Conservation (phyloP, 192 early-diverging fungal genomes). For the Mortierella antarctica region DNA sequence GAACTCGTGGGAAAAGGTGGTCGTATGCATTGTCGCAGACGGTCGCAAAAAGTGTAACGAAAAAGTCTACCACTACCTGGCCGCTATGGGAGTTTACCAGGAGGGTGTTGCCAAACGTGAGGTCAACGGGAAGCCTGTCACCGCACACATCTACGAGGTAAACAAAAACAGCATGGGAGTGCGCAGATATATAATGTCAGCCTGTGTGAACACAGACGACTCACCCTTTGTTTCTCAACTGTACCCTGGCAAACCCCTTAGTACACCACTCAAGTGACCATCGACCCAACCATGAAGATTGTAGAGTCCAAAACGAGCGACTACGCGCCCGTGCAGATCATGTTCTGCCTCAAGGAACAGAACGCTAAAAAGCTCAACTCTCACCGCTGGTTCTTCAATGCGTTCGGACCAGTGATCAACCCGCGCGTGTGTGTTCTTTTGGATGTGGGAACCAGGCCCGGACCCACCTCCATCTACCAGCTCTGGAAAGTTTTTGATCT, state of each 20-base stretch:
- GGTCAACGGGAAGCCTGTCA: slow-evolving; percentile 76
- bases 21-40: slow-evolving; percentile 77
- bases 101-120: slow-evolving; percentile 72
- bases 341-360: slow-evolving; percentile 87
- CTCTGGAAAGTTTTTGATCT: slow-evolving; percentile 74
- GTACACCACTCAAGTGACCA: slow-evolving; percentile 84
- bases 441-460: slow-evolving; percentile 81
- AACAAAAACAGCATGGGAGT: no score
- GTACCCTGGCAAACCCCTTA: not conserved
- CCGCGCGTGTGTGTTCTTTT: slow-evolving; percentile 78
- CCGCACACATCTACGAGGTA: slow-evolving; percentile 85
- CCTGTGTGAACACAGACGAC: not conserved
- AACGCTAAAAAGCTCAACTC: slow-evolving; percentile 83
- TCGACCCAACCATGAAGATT: slow-evolving; percentile 75
- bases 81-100: slow-evolving; percentile 71
- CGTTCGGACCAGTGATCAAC: slow-evolving; percentile 70
- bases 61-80: slow-evolving; percentile 60
- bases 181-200: not conserved
- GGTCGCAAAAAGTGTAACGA: slow-evolving; percentile 60
- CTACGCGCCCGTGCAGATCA: slow-evolving; percentile 73
- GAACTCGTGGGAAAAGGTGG: slow-evolving; percentile 78
- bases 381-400: slow-evolving; percentile 84
- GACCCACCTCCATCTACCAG: slow-evolving; percentile 62
- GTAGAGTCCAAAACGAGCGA: slow-evolving; percentile 49
- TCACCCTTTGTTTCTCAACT: not conserved